Base-by-base conservation (phyloP, 192 early-diverging fungal species). In the Cetraspora pellucida region DNA sequence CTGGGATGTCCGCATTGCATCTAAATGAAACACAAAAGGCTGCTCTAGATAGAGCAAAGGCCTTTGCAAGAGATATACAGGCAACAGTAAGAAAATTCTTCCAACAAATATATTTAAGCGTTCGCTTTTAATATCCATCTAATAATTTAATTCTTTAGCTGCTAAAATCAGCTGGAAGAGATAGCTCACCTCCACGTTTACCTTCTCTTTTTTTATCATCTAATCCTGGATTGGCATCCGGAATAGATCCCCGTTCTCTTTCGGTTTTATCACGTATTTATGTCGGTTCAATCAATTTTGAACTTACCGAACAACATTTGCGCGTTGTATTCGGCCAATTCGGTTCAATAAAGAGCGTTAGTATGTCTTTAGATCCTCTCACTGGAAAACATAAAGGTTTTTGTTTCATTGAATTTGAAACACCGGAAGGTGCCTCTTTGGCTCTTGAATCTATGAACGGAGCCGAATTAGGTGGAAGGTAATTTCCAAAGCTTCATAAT, bases 381-480 rank as follows among this genome's bases (percentile, higher is more conserved):
- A 87, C 87, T 14, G 91, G 90, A 25, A 91, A 89, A 70, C 95
- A 97, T 86, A 94, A 95, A 78, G 92, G 92, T 45, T 97, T 91
- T 79, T 95, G 94, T 78, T 97, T 97, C 81, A 88, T 97, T 14
- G 94, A 96, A 81, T 97, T 89, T 75, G 91, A 95, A 52, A 87
- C 92, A 28, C 94, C 94, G 0, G 95, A 97, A 81, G 92, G 95
- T 10, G 93, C 93, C 0, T 82, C 89, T 52, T 71, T 97, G 81
- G 95, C 95, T 3, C 82, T 96, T 46, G 90, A 94, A 30, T 78
- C 78, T 23, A 90, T 96, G 90, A 90, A 95, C 74, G 92, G 93
- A n/a, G 83, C 88, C 17, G 90, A 94, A 61, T 84, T 97, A 49
- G 94, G 92, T 47, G 95, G 94, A 43, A 84, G 93, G 89, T 89